Base-by-base conservation (phyloP, 1,284 basidiomycete species). In the Boletellus sp. region DNA sequence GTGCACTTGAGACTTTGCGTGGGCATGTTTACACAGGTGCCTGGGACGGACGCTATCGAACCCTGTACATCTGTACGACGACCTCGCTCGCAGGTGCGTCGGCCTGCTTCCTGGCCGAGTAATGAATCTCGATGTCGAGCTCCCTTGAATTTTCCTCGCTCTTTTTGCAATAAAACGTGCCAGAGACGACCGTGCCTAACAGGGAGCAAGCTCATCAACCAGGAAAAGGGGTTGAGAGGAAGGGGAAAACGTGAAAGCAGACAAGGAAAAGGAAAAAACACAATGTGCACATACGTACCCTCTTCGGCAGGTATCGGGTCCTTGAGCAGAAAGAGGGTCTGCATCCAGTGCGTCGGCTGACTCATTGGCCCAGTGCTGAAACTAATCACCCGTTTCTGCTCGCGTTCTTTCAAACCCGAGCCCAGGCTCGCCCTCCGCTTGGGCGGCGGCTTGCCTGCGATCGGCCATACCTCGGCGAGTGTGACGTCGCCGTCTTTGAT, bases 321-420 rank as follows among this genome's bases (percentile, higher is more conserved):
- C 50, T 83, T 80, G 56, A 99, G 75, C 57, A 98, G 72, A 70
- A 99, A 97, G 12, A 94, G 64, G 0, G 95, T 95, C 67, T 99
- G 96, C 69, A 96, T 96, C 96, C 96, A 99, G 69, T 99, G 96
- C n/a, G 96, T 99, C 21, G 90, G 85, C 44, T 85, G 82, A 56
- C 90, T 91, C 60, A 73, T 72, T 5, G 96, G 93, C 1, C 93
- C 92, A 0, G 96, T 99, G 57, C 93, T 96, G 70, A 98, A 98
- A 67, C 89, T 91, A 8, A 84, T 83, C 30, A 85, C 73, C 16
- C 75, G 74, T 42, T 80, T 80, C 30, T 77, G 76, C 53, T 73
- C 73, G 50, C 71, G 62, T 56, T 74, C 64, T 56, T 66, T 71
- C 16, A 63, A 43, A 6, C 55, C 60, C 8, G 59, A 55, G 24